Percentiles rank a stretch among this genome's conserved stretches.
Conservation (phyloP, 129 eudicot genomes). For the Silybum marianum region DNA sequence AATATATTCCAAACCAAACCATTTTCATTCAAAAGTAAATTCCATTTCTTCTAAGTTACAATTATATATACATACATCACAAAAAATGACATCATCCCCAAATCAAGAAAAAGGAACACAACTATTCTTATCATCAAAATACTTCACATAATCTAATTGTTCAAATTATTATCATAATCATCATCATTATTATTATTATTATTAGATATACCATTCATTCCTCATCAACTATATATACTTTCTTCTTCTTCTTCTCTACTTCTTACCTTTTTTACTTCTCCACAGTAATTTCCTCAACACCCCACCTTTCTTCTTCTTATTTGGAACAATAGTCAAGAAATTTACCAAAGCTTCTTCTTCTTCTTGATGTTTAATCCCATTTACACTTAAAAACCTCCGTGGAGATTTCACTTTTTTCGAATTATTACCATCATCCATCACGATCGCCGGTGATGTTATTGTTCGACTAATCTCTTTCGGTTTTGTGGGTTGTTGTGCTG, state of each 20-base stretch:
- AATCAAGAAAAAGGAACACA: constrained; percentile 13
- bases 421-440: constrained; percentile 37
- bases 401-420: constrained; percentile 27
- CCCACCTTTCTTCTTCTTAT: constrained; percentile 47
- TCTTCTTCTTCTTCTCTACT: constrained; percentile 40
- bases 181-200: neutral
- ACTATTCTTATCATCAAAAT: constrained; percentile 3
- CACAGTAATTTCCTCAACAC: constrained; percentile 60
- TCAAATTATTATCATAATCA: neutral
- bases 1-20: neutral
- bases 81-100: constrained; percentile 27
- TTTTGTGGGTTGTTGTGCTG: constrained; percentile 42
- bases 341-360: constrained; percentile 44
- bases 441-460: constrained; percentile 23
- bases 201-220: no score
- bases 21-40: constrained; percentile 15
- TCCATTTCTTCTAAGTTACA: constrained; percentile 33
- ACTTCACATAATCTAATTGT: neutral
- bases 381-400: constrained; percentile 22
- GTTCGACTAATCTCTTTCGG: constrained; percentile 42
- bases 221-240: neutral
- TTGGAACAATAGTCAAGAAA: constrained; percentile 63
- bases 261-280: constrained; percentile 54
- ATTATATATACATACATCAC: constrained; percentile 27
- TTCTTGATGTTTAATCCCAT: constrained; percentile 40